Evolutionary conservation across 2,329 filamentous ascomycete genomes (phyloP), one percentile per base, ranked within the genome.

Genomic region (Amauroascus niger): DNA sequence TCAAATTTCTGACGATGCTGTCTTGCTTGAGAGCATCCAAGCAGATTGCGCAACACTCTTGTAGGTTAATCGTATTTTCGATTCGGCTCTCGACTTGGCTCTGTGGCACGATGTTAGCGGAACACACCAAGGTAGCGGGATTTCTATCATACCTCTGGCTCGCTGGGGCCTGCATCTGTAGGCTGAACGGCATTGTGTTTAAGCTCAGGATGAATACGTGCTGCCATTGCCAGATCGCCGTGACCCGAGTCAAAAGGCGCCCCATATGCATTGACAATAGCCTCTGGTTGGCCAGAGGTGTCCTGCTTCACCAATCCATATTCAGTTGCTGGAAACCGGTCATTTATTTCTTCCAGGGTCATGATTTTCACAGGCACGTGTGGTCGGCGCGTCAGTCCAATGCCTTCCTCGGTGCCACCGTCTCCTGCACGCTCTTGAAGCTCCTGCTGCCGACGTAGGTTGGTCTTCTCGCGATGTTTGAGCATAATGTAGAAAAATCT

Each of bases 1-100:
- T 39, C 37, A 51, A 16, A 2, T 44, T 30, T 43, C 49, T 30
- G 3, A 51, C 26, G 6, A 43, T 44, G 22, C 22, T 51, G 14
- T 41, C 37, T 33, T 41, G 22, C 5, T 33, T 20, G 7, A 51
- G 26, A 26, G 28, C 35, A 33, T 51, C 49, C 28, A 51, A 14
- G n/a, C 49, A 51, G 18, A 51, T 44, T 14, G 49, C 49, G 18
- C 49, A 51, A 9, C 24, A 51, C 28, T 51, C 49, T 2, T 14
- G 11, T 40, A 24, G 5, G 24, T 40, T 40, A 6, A 6, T 7
- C 13, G 13, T n/a, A 37, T 37, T 32, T 16, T 37, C n/a, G 30
- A 14, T 26, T 16, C 14, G 37, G 24, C 7, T 33, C 3, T 14
- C 24, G 1, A 22, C 13, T 24, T 33, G 6, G 26, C 11, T 22